Evolutionary conservation across 176 grass and related monocot species (phyloP), one percentile per base, ranked within the genome.

Genomic region (Hsuehochloa calcarea): DNA sequence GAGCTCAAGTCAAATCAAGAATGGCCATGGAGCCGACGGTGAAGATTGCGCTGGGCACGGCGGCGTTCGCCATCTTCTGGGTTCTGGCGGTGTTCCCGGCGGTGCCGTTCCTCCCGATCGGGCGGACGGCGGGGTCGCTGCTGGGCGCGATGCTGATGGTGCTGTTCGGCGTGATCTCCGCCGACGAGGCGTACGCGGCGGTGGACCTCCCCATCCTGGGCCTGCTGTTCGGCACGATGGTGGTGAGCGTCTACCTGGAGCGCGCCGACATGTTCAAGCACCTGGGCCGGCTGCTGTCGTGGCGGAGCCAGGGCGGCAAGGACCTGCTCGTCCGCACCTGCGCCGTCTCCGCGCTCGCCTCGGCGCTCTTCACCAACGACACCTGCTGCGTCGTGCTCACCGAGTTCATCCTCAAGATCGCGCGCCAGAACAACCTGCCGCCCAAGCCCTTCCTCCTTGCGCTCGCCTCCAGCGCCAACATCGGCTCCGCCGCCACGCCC

Each of bases 71-170:
- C 44, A 63, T 96, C 55, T 98, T 98, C 81, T 98, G 96, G 96
- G 89, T 98, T n/a, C 68, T 98, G 1, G 96, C 96, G 0, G 96
- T 98, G 70, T 98, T 98, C 78, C 96, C 96, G 5, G 96, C 96
- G 9, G 96, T 95, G 6, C 96, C 96, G 1, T 89, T 95, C 68
- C 91, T 98, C 0, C 96, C 96, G 5, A 98, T 98, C 41, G 96
- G 96, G 0, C 82, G 96, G 31, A 98, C 96, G 37, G 96, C 96
- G 19, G 96, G 96, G 0, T 95, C 96, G 4, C 96, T 98, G 1
- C 91, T 98, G 6, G 90, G 91, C 45, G 96, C 93, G 13, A 95
- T 95, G 88, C 96, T 98, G 49, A 98, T 98, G 96, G 91, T 98
- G 17, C 68, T 94, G 1, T 86, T 98, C 68, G 80, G 88, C 27